These are phyloP conservation scores for Ophiocordyceps sinensis DNA, from an alignment of 2,329 filamentous ascomycete genomes.

Conservation along the genomic window DNA sequence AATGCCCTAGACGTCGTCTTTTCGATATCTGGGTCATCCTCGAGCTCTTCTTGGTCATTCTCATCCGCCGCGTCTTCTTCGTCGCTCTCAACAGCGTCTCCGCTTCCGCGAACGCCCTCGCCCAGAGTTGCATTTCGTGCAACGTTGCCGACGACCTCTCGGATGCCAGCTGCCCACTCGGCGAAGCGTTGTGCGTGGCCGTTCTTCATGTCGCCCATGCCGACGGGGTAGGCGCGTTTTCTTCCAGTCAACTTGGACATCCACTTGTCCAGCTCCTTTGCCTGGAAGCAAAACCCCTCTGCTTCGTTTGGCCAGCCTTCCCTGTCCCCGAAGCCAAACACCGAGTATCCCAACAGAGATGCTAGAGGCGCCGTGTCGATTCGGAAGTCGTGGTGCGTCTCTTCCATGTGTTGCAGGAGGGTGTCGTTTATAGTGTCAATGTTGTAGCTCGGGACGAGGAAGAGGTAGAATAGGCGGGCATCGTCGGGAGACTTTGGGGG, in stretches of 20 bases:
- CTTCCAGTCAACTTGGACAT: conserved; percentile 85
- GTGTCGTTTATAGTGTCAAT: conserved; percentile 85
- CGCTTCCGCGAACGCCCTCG: conserved; percentile 61
- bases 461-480: conserved; percentile 64
- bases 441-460: conserved; percentile 84
- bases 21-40: conserved; percentile 25
- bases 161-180: conserved; percentile 67
- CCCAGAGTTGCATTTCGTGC: conserved; percentile 44
- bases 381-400: conserved; percentile 93
- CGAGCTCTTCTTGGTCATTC: conserved; percentile 35
- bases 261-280: conserved; percentile 83
- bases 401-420: conserved; percentile 73
- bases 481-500: conserved; percentile 46
- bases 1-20: conserved; percentile 29
- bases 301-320: conserved; percentile 86
- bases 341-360: conserved; percentile 67
- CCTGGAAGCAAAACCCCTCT: conserved; percentile 87
- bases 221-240: conserved; percentile 78
- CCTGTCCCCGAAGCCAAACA: conserved; percentile 85
- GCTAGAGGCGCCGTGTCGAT: conserved; percentile 81
- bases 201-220: conserved; percentile 73
- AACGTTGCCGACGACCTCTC: conserved; percentile 53
- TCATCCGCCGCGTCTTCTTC: conserved; percentile 53
- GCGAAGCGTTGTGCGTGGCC: conserved; percentile 51
- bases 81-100: conserved; percentile 73